These are phyloP conservation scores for Ceratocystis colombiana DNA, from an alignment of 2,329 filamentous ascomycete species.

Conservation along the genomic window DNA sequence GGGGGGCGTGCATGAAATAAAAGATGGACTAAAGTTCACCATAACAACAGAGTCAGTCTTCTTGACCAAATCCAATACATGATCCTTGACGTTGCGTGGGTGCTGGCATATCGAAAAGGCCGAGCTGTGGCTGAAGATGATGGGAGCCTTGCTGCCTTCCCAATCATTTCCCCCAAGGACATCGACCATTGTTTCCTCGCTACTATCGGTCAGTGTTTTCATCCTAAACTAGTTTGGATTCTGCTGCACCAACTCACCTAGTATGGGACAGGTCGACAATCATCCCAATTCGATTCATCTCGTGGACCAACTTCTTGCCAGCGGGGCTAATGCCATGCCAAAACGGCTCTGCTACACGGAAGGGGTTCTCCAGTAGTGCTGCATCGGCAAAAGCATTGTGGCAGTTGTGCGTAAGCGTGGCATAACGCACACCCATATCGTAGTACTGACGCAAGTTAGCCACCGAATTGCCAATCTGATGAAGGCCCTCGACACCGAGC, in stretches of 20 bases:
- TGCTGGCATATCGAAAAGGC: constrained; percentile 74
- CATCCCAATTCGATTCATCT: constrained; percentile 94
- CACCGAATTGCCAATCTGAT: constrained; percentile 82
- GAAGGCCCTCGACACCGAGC: constrained; percentile 74
- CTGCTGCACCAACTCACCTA: constrained; percentile 30
- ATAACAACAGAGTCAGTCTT: constrained; percentile 67
- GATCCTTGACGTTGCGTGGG: constrained; percentile 80
- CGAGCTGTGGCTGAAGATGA: constrained; percentile 84
- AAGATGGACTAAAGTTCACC: constrained; percentile 79
- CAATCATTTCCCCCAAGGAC: constrained; percentile 58
- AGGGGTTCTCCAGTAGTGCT: constrained; percentile 51
- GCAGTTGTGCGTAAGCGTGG: constrained; percentile 86
- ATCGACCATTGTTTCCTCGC: constrained; percentile 74
- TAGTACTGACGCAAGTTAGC: constrained; percentile 67
- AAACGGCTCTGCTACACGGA: constrained; percentile 44
- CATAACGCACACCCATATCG: constrained; percentile 71
- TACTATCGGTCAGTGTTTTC: constrained; percentile 25
- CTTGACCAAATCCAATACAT: constrained; percentile 68
- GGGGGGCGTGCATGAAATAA: constrained; percentile 62
- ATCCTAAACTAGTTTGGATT: too few relatives aligned
- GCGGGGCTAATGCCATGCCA: constrained; percentile 63
- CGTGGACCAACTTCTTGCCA: constrained; percentile 59
- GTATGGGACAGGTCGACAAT: constrained; percentile 80
- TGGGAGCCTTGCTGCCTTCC: constrained; percentile 64
- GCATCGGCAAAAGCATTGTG: constrained; percentile 85